Base-by-base conservation (phyloP, 768 basidiomycete genomes). In the Paxillus ammoniavirescens region DNA sequence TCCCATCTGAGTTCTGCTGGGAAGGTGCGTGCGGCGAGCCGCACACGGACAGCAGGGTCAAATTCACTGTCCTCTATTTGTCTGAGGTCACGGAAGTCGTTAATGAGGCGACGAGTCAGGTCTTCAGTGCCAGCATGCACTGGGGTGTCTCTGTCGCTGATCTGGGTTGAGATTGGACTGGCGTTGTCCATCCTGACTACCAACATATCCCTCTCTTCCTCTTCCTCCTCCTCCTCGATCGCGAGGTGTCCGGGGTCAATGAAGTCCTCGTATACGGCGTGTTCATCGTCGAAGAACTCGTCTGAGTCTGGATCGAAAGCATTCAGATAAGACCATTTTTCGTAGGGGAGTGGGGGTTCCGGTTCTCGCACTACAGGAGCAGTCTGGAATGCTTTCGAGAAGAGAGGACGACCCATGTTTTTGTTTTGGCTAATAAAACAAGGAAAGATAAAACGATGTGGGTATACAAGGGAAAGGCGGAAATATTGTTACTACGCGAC, bases 291-390 rank as follows among this genome's bases (percentile, higher is more conserved):
- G 64, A 86, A 86, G 64, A 89, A 89, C 58, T 87, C 87, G 61
- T 89, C 86, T n/a, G 86, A 83, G 68, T 90, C 88, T 5, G 88
- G 88, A 68, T 90, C 87, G 67, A 90, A 90, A 9, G 80, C 75
- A 64, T 87, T 86, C 69, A 75, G 76, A 56, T 75, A 69, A 52
- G 82, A 80, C 86, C 87, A 90, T 66, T 72, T 82, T 66, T 82
- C 75, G 75, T 73, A 83, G 15, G 42, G 54, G 18, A 44, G 47
- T 13, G 61, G 59, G 9, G 58, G 50, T 57, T 81, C 78, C 50
- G 76, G 75, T 53, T 82, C 78, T 48, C 74, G 74, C 45, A 80
- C 72, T 43, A 70, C 69, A 23, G 77, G 78, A 0, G 65, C 54
- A 7, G 72, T 41, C 37, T 40, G 55, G 53, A 79, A 79, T 37